Conservation (phyloP, 2,329 filamentous ascomycete genomes). For the Aspergillus sp. region DNA sequence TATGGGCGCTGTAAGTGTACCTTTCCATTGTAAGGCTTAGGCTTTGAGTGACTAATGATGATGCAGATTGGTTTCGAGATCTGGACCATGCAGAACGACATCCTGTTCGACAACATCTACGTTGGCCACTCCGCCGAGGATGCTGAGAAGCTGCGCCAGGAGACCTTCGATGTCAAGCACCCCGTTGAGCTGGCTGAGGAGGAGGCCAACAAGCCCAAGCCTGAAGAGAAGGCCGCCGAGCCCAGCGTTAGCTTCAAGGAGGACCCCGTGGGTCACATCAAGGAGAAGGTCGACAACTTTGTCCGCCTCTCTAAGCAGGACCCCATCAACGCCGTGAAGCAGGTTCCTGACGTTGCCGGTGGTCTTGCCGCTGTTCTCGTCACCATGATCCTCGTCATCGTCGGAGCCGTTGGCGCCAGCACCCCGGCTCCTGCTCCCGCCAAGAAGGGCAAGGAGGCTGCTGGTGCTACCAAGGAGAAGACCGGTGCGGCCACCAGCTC, state of each 20-base stretch:
- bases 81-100: conserved; percentile 99
- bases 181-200: conserved; percentile 78
- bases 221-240: conserved; percentile 67
- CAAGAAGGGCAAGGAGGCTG: conserved; percentile 76
- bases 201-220: conserved; percentile 77
- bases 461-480: conserved; percentile 61
- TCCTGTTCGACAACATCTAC: conserved; percentile 99
- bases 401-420: conserved; percentile 65
- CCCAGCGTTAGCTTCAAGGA: conserved; percentile 82
- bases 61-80: conserved; percentile 92
- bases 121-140: conserved; percentile 96
- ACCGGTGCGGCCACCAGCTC: conserved; percentile 63
- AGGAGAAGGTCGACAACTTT: conserved; percentile 93
- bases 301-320: conserved; percentile 78
- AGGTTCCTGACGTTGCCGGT: conserved; percentile 87
- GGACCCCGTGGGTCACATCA: conserved; percentile 82
- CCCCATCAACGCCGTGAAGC: conserved; percentile 80
- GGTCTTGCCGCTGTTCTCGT: conserved; percentile 71
- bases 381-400: conserved; percentile 69
- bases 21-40: neutral
- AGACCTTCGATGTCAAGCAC: conserved; percentile 89
- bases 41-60: conserved; percentile 5
- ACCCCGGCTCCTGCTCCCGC: conserved; percentile 64
- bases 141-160: conserved; percentile 81
- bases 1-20: conserved; percentile 82